phyloP scores from a whole-genome alignment of 2,329 filamentous ascomycete species.

The Sporothrix pseudoabietina region DNA sequence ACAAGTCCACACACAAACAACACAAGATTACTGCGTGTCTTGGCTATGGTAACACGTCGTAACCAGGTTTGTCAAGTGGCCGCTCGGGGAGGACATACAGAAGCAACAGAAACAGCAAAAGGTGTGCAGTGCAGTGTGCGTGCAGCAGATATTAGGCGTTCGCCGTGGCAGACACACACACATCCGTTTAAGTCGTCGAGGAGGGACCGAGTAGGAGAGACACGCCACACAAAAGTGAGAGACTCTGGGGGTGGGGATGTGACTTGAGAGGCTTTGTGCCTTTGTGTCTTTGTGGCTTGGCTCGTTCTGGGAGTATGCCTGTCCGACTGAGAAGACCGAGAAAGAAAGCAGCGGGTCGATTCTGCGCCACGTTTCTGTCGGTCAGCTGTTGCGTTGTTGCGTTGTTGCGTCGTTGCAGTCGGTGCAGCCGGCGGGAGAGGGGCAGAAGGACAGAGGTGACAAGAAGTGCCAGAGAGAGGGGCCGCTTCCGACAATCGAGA shows the following conservation, averaged over 20 bases:
- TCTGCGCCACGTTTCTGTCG: slow-evolving; percentile 17
- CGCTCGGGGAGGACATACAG: slow-evolving; percentile 22
- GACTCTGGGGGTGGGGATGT: neutral
- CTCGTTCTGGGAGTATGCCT: slow-evolving; percentile 8
- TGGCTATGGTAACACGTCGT: slow-evolving; percentile 22
- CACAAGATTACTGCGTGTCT: slow-evolving; percentile 26
- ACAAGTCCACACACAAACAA: slow-evolving; percentile 6
- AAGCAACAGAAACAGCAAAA: neutral
- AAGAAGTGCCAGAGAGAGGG: neutral
- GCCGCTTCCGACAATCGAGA: slow-evolving; percentile 18
- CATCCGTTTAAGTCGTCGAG: neutral
- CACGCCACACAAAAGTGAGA: neutral
- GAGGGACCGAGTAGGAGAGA: neutral
- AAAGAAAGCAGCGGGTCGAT: neutral
- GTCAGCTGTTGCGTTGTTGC: neutral
- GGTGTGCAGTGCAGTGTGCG: neutral
- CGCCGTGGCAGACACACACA: neutral
- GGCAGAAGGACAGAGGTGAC: neutral
- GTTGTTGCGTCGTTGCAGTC: neutral
- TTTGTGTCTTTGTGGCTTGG: neutral
- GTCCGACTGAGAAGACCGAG: neutral
- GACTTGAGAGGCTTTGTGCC: neutral
- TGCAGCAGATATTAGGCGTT: neutral
- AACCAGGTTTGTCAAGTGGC: slow-evolving; percentile 16
- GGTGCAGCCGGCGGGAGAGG: neutral